Base-by-base conservation (phyloP, 1,284 basidiomycete genomes). In the Sphaerobolus stellatus region DNA sequence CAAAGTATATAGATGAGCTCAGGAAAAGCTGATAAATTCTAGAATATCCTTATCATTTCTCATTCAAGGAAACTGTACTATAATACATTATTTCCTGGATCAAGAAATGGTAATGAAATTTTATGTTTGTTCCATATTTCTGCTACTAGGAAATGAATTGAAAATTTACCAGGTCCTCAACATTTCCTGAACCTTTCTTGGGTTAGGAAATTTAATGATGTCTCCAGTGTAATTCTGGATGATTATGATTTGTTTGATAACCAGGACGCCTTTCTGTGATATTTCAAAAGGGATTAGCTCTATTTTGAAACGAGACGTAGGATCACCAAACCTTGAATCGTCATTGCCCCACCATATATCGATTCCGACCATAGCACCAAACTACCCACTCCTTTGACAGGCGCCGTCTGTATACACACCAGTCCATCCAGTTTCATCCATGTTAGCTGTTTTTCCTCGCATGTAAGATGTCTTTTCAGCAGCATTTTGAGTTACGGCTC, bases 181-280 rank as follows among this genome's bases (percentile, higher is more conserved):
- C n/a, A n/a, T n/a, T n/a, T n/a, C n/a, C n/a, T n/a, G n/a, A n/a
- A n/a, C n/a, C n/a, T n/a, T n/a, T n/a, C n/a, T n/a, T n/a, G n/a
- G n/a, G n/a, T n/a, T n/a, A n/a, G n/a, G n/a, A n/a, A n/a, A n/a
- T n/a, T n/a, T n/a, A n/a, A n/a, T n/a, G n/a, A n/a, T n/a, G n/a
- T n/a, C n/a, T n/a, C n/a, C n/a, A n/a, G n/a, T n/a, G n/a, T 28
- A 95, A 76, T 67, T 95, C 92, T 3, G 90, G 92, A 13, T 90
- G 77, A 59, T 95, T 94, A n/a, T n/a, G n/a, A 66, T 95, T 95
- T 0, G 92, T 94, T 66, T 94, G 92, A 44, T 71, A 73, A 2
- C 92, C 92, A 2, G 90, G 88, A 61, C 91, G 88, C 20, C 91
- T 76, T 61, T 91, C 87, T 1, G 84, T 77, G 2, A 92, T 67